phyloP scores from a whole-genome alignment of 495 filamentous ascomycete genomes.

The Aspergillus asperescens region DNA sequence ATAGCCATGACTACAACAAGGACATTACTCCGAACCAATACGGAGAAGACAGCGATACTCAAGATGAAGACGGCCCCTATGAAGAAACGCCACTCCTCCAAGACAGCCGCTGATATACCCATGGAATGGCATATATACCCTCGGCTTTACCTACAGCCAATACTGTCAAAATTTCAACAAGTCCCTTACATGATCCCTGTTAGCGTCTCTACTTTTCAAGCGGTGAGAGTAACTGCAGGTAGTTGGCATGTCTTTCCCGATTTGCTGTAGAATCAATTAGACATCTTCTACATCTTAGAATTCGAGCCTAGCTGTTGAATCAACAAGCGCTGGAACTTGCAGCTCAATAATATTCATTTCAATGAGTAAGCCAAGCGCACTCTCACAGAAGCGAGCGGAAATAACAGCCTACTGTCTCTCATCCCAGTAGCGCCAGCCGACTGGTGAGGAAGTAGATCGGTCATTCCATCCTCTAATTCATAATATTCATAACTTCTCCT shows the following conservation, averaged over 20 bases:
- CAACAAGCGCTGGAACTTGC: neutral
- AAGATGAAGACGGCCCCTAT: conserved; percentile 18
- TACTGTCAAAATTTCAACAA: no score
- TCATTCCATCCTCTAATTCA: conserved; percentile 11
- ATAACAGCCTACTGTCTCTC: neutral
- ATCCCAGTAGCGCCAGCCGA: neutral
- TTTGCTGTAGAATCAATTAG: neutral
- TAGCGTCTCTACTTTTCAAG: neutral
- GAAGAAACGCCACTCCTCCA: conserved; percentile 45
- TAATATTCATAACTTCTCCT: conserved; percentile 16
- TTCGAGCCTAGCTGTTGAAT: neutral
- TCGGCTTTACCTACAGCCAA: no score
- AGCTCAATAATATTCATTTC: conserved; percentile 10
- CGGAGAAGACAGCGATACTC: conserved; percentile 23
- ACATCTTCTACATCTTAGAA: neutral
- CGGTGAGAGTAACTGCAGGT: neutral
- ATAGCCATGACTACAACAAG: conserved; percentile 23
- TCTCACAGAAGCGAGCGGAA: neutral
- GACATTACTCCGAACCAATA: conserved; percentile 31
- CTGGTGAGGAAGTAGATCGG: neutral
- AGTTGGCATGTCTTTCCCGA: neutral
- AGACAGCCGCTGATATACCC: conserved; percentile 12
- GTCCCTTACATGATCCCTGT: no score
- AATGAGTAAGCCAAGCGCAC: neutral
- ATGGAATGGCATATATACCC: no score